A percentile compares a stretch with the other conserved stretches of the same genome.
phyloP scores from a whole-genome alignment of 805 yeast genomes.

The Pichia insulana region DNA sequence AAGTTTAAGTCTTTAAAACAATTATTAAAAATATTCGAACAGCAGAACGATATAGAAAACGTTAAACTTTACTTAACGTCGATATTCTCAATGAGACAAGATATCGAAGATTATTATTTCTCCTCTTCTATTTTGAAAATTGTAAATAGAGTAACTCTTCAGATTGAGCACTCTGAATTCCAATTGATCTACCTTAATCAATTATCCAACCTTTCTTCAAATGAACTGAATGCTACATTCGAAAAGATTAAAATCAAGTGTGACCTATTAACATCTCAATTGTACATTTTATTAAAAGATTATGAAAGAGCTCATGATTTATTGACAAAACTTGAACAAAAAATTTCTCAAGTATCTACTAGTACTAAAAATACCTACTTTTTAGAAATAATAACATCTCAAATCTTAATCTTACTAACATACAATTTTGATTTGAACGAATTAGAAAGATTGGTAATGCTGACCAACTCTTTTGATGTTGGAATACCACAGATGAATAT shows the following conservation, averaged over 20 bases:
- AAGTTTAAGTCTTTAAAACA: constrained; percentile 29
- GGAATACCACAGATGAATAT: constrained; percentile 72
- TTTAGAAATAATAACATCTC: constrained; percentile 59
- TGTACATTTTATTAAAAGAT: constrained; percentile 18
- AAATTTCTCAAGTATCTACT: constrained; percentile 33
- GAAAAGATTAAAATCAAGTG: constrained; percentile 42
- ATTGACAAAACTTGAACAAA: constrained; percentile 30
- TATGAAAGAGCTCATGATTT: constrained; percentile 28
- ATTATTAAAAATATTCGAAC: constrained; percentile 22
- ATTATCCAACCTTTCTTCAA: neutral
- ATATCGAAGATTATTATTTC: constrained; percentile 18
- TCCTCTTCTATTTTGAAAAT: constrained; percentile 26
- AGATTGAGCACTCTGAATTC: neutral
- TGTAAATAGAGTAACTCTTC: constrained; percentile 22
- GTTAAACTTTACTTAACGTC: constrained; percentile 12
- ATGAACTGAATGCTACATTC: constrained; percentile 7
- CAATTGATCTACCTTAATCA: too few species aligned
- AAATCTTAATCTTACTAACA: constrained; percentile 45
- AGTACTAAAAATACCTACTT: constrained; percentile 38
- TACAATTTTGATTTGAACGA: constrained; percentile 26
- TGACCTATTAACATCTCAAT: constrained; percentile 36
- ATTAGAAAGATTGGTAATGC: constrained; percentile 40
- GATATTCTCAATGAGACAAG: constrained; percentile 14
- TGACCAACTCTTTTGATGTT: constrained; percentile 39
- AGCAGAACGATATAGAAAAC: constrained; percentile 11